A percentile compares a stretch with the other conserved stretches of the same genome.
phyloP scores from a whole-genome alignment of 2,329 filamentous ascomycete genomes.

The Xylaria sp. region DNA sequence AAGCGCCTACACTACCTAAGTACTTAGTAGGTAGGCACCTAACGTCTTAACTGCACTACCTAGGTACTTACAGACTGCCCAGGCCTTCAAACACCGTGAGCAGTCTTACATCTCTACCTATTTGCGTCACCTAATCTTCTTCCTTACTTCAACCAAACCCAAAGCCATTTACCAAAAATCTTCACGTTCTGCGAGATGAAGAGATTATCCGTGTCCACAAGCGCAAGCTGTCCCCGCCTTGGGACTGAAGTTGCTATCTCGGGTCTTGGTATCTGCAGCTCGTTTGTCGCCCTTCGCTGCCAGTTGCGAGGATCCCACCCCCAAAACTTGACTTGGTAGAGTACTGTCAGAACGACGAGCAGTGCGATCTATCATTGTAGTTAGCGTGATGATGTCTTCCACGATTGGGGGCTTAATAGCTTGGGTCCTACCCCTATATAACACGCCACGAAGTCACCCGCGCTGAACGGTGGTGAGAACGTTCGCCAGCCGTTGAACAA shows the following conservation, averaged over 20 bases:
- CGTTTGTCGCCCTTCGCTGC: constrained; percentile 20
- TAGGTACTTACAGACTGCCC: not conserved
- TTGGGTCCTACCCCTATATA: constrained; percentile 13
- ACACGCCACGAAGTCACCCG: constrained; percentile 18
- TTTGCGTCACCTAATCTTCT: not conserved
- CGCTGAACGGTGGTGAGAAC: constrained; percentile 19
- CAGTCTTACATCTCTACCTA: not conserved
- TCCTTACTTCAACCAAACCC: constrained; percentile 14
- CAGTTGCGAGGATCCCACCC: constrained; percentile 19
- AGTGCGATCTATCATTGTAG: not conserved
- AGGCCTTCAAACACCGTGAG: not conserved
- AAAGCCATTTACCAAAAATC: constrained; percentile 16
- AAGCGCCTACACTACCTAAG: not conserved
- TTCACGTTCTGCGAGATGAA: constrained; percentile 14
- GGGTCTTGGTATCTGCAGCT: constrained; percentile 18
- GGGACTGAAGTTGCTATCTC: constrained; percentile 23
- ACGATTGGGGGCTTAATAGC: not conserved
- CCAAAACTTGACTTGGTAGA: constrained; percentile 21
- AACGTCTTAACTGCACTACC: too few species aligned
- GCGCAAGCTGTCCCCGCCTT: constrained; percentile 19
- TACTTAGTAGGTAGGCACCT: not conserved
- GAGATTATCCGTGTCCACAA: constrained; percentile 19
- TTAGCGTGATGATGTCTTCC: not conserved
- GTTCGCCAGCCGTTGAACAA: constrained; percentile 23
- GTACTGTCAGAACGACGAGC: not conserved